These are phyloP conservation scores for Penicillium sp. DNA, from an alignment of 2,329 filamentous ascomycete genomes.

Conservation along the genomic window DNA sequence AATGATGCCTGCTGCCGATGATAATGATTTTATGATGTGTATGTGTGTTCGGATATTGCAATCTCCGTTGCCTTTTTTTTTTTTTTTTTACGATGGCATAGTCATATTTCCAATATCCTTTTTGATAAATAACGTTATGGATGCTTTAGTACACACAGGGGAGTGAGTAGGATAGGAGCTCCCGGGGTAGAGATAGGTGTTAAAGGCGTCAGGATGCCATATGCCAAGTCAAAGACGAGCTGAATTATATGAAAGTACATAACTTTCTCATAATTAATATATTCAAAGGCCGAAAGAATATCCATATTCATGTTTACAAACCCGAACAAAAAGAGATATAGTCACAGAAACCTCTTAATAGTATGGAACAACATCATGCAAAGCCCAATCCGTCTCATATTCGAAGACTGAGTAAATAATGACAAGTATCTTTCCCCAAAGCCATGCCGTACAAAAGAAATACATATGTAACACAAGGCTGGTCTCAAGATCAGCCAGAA, in stretches of 20 bases:
- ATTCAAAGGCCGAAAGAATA: not conserved
- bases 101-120: not conserved
- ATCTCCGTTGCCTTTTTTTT: slow-evolving; percentile 3
- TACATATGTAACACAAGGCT: not conserved
- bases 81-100: not conserved
- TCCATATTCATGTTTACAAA: not conserved
- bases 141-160: no score
- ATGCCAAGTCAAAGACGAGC: not conserved
- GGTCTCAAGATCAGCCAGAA: not conserved
- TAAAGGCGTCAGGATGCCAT: not conserved
- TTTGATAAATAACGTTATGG: not conserved
- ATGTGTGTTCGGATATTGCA: slow-evolving; percentile 8
- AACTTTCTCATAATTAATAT: not conserved
- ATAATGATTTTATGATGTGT: slow-evolving; percentile 18
- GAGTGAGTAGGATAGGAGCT: no score
- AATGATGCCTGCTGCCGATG: slow-evolving; percentile 7
- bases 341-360: not conserved
- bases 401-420: slow-evolving; percentile 1
- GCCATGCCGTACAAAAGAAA: not conserved
- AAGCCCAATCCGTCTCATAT: not conserved
- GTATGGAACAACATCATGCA: not conserved
- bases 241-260: not conserved
- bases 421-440: not conserved
- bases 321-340: not conserved
- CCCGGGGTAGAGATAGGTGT: not conserved